Conservation (phyloP, 345 rosid species). For the Camelina neglecta region DNA sequence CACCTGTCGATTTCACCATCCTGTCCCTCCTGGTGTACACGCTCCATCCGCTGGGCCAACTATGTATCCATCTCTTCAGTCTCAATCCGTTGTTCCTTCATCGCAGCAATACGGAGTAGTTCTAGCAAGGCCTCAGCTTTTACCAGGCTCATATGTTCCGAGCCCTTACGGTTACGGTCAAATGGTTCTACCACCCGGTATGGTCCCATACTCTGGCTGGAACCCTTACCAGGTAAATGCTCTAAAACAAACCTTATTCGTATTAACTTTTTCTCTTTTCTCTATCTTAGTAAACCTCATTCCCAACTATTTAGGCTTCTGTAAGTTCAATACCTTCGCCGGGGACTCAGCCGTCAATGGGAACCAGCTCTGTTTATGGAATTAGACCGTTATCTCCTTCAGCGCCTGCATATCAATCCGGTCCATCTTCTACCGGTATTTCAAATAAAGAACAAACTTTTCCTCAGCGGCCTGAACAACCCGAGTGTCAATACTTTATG, state of each 20-base stretch:
- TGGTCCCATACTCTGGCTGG: slow-evolving; percentile 79
- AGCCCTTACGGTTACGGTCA: slow-evolving; percentile 67
- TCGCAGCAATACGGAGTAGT: slow-evolving; percentile 76
- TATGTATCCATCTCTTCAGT: slow-evolving; percentile 63
- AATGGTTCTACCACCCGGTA: slow-evolving; percentile 67
- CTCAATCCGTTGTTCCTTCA: slow-evolving; percentile 58
- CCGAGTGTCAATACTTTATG: slow-evolving; percentile 84
- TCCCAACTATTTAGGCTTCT: slow-evolving; percentile 52
- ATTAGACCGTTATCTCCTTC: slow-evolving; percentile 65
- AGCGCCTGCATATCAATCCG: slow-evolving; percentile 60
- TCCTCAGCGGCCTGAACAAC: slow-evolving; percentile 91
- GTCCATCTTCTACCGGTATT: slow-evolving; percentile 54
- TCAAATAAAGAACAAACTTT: slow-evolving; percentile 66
- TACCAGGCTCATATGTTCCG: slow-evolving; percentile 73
- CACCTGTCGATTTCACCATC: slow-evolving; percentile 91
- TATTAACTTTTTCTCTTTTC: not conserved
- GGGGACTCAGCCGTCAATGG: slow-evolving; percentile 58
- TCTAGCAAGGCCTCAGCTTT: slow-evolving; percentile 71
- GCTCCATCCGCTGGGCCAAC: slow-evolving; percentile 57
- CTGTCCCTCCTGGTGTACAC: slow-evolving; percentile 60
- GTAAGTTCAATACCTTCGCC: slow-evolving; percentile 63
- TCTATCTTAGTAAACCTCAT: not conserved
- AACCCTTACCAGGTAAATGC: slow-evolving; percentile 70
- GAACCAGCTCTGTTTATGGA: slow-evolving; percentile 67
- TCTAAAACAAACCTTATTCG: slow-evolving; percentile 12